Evolutionary conservation across 106 monocot genomes (phyloP), one percentile per base, ranked within the genome.

Genomic region (Narthecium ossifragum): DNA sequence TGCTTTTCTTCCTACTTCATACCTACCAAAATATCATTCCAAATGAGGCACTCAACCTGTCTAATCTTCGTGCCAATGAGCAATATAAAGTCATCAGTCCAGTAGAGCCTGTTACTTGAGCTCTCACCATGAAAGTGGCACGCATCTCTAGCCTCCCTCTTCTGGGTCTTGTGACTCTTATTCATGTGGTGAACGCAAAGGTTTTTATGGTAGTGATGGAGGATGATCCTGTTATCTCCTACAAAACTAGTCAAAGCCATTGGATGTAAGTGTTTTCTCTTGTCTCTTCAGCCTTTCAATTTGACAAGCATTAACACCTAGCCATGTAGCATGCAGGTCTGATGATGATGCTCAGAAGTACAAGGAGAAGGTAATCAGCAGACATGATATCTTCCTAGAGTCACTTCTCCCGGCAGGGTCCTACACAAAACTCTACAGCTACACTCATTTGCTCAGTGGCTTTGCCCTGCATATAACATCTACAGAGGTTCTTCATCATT

Each of bases 391-490:
- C 7, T 83, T 83, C 52, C 53, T 83, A 2, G 66, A 83, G 51
- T 83, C 83, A 18, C 70, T 83, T 56, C 83, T 83, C 26, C 83
- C 73, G 26, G 46, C 67, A 36, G 83, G 70, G n/a, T 77, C 77
- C 36, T 82, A 77, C 24, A 77, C 67, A 50, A 82, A 82, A 27
- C 69, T 82, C 29, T 82, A 82, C 52, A 82, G 82, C 51, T 82
- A 82, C 61, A 82, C 77, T 18, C 77, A 73, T 55, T 53, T 82
- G 29, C 54, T 82, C 65, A 77, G 74, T 73, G 82, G 82, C 58
- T 82, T 82, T 69, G 82, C 82, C 14, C 34, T 78, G 33, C 70
- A 83, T 33, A 70, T 66, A 15, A 40, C 69, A 61, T 83, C 83
- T 63, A 61, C 69, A 57, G 60, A 70, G 77, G 82, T 78, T 27